Conservation (phyloP, 2,329 filamentous ascomycete species). For the Aspergillus sp. region DNA sequence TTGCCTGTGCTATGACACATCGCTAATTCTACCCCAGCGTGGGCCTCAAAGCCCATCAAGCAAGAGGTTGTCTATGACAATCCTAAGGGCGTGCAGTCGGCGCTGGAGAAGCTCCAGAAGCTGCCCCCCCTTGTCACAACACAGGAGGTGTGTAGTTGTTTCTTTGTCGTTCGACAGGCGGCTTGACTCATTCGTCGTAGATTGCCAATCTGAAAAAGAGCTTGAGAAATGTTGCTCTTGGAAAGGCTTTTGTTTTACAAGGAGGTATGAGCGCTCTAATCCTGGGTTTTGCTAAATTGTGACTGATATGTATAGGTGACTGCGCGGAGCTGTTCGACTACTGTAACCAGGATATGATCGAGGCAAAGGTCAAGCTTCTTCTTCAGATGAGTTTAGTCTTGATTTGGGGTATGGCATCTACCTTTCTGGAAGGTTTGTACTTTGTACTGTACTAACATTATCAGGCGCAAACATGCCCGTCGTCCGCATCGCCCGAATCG, state of each 20-base stretch:
- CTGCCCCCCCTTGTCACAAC: constrained; percentile 54
- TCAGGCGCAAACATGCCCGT: constrained; percentile 71
- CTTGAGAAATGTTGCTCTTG: constrained; percentile 83
- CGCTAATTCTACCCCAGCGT: constrained; percentile 17
- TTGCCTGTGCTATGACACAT: neutral
- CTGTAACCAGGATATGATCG: constrained; percentile 85
- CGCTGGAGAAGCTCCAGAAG: constrained; percentile 48
- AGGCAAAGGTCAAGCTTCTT: constrained; percentile 94
- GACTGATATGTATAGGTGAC: constrained; percentile 56
- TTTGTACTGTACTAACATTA: neutral
- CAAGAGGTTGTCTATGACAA: constrained; percentile 48
- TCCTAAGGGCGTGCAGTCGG: constrained; percentile 41
- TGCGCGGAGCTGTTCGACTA: constrained; percentile 98
- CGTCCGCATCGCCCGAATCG: constrained; percentile 93
- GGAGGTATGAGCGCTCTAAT: constrained; percentile 61
- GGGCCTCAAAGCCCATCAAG: constrained; percentile 31
- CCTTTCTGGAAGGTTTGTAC: neutral
- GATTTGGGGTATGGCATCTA: constrained; percentile 70
- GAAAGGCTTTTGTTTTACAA: constrained; percentile 91
- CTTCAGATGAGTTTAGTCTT: constrained; percentile 96
- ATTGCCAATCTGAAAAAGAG: constrained; percentile 79
- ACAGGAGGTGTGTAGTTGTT: constrained; percentile 40
- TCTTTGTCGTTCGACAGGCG: neutral
- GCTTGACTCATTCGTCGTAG: constrained; percentile 28
- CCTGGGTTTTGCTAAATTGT: neutral